Evolutionary conservation across 179 eudicot species (phyloP).

Genomic region (Vitellaria paradoxa): DNA sequence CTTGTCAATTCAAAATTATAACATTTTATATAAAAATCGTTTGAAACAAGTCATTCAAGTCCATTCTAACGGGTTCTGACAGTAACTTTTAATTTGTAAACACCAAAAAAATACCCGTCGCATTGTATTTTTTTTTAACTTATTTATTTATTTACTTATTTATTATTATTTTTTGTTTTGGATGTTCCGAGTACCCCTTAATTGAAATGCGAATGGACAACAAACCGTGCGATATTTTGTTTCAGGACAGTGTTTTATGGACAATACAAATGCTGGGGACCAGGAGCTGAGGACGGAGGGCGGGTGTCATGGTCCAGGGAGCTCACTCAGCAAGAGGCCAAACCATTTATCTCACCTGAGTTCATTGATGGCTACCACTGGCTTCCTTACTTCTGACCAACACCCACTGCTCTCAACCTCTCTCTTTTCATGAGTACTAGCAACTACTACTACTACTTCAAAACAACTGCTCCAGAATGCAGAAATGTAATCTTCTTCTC

Average conservation of each 20-base stretch:
- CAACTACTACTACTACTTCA: too few species aligned
- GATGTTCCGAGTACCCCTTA: too few species aligned
- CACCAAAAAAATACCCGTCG: too few species aligned
- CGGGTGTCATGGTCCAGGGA: conserved; percentile 86
- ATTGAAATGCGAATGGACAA: neutral
- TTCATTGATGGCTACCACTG: conserved; percentile 75
- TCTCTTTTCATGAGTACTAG: too few species aligned
- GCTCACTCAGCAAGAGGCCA: conserved; percentile 62
- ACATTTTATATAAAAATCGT: too few species aligned
- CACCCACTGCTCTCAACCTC: neutral
- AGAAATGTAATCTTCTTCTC: neutral
- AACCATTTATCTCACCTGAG: conserved; percentile 61
- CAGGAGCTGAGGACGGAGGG: conserved; percentile 64
- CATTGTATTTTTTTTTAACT: too few species aligned
- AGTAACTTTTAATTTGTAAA: too few species aligned
- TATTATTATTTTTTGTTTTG: too few species aligned
- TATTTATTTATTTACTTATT: too few species aligned
- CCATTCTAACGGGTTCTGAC: too few species aligned
- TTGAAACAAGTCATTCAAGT: too few species aligned
- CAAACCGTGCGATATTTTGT: neutral
- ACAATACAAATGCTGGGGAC: conserved; percentile 76
- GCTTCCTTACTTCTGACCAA: conserved; percentile 29
- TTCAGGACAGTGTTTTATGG: conserved; percentile 87
- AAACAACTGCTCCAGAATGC: neutral
- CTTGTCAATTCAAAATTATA: too few species aligned